Evolutionary conservation across 2,329 filamentous ascomycete genomes (phyloP), one percentile per base, ranked within the genome.

Genomic region (Alternaria burnsii): DNA sequence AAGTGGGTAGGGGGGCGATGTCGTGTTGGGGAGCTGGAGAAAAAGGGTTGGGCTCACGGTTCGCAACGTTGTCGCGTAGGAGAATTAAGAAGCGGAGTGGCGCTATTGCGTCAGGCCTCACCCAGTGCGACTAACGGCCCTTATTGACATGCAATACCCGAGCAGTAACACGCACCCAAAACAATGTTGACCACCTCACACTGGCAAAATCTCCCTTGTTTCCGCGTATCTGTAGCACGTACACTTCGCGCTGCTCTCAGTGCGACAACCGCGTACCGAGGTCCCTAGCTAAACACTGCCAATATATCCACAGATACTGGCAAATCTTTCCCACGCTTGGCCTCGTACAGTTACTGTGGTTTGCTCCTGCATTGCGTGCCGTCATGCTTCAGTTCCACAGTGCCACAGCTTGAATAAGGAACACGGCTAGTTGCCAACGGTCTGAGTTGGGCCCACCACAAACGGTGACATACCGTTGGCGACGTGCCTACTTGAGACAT

Each of bases 101-200:
- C 44, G 43, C 24, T 47, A 54, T 41, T 52, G 50, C 50, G 55
- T 58, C 42, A 42, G 34, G 50, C 41, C 34, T 30, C 55, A 53
- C 28, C 51, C 38, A 34, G 52, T 48, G 48, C 20, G 18, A 22
- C 18, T 34, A 34, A 48, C 46, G 46, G 30, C 46, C 46, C 46
- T 10, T 24, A 34, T n/a, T 30, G 34, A 22, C 18, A 20, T 41
- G 28, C 28, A 11, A 9, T 30, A 30, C 28, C 11, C 0, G 24
- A 26, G 24, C 24, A 26, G 24, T 26, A 26, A 26, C 24, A 26
- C 24, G 24, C 24, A 12, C 30, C 18, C 30, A n/a, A 20, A 5
- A 5, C 11, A 36, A 50, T 9, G 18, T 18, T 38, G 18, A 26
- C 34, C 46, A 32, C 20, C 20, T 50, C 46, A 36, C 7, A 24